Evolutionary conservation across 352 stramenopile genomes (phyloP).

Genomic region (Phytophthora parvispora): DNA sequence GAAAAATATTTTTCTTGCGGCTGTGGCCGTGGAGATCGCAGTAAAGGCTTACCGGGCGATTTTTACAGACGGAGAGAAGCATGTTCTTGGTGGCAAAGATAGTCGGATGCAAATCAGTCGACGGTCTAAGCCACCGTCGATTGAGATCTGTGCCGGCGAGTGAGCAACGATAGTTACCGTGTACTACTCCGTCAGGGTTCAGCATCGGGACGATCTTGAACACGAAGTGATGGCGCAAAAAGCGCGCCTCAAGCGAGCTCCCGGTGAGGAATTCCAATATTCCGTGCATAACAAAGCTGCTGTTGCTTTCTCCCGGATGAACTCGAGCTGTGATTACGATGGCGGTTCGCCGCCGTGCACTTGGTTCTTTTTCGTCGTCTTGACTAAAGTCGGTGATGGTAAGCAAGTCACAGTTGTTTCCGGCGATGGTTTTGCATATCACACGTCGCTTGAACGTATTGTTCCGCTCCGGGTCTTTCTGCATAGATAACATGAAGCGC

Average conservation of each 20-base stretch:
- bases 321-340: conserved; percentile 89
- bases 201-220: conserved; percentile 95
- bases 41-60: conserved; percentile 72
- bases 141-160: conserved; percentile 92
- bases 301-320: conserved; percentile 92
- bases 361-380: conserved; percentile 49
- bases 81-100: conserved; percentile 84
- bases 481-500: conserved; percentile 54
- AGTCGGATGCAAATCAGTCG: conserved; percentile 71
- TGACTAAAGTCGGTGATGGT: conserved; percentile 89
- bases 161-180: conserved; percentile 93
- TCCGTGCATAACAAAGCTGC: conserved; percentile 92
- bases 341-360: conserved; percentile 43
- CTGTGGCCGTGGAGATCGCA: conserved; percentile 93
- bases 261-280: conserved; percentile 91
- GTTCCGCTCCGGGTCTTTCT: conserved; percentile 62
- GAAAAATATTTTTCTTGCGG: conserved; percentile 91
- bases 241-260: conserved; percentile 67
- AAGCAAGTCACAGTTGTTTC: conserved; percentile 90
- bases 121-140: conserved; percentile 72
- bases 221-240: conserved; percentile 86
- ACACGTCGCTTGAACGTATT: conserved; percentile 64
- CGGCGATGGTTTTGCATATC: conserved; percentile 86
- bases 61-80: conserved; percentile 58
- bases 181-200: conserved; percentile 94